A percentile compares a stretch with the other conserved stretches of the same genome.
phyloP scores from a whole-genome alignment of 192 early-diverging fungal species.

The Coemansia sp. region DNA sequence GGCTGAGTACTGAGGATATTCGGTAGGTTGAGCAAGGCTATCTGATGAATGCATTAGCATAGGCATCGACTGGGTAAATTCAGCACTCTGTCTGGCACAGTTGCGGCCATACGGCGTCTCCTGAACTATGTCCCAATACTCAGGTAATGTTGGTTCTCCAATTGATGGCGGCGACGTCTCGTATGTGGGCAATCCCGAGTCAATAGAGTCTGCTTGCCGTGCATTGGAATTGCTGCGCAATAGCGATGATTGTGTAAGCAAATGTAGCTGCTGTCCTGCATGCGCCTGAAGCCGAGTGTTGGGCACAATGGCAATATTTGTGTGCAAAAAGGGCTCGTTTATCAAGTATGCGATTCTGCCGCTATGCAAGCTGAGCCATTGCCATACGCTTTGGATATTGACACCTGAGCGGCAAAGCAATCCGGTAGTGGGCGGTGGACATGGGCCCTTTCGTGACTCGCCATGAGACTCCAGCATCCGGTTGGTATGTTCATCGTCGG shows the following conservation, averaged over 20 bases:
- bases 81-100: not conserved
- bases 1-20: not conserved
- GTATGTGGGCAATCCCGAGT: conserved; percentile 29
- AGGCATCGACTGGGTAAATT: not conserved
- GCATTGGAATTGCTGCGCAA: conserved; percentile 1
- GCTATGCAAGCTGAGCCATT: conserved; percentile 37
- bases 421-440: conserved; percentile 30
- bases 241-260: not conserved
- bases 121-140: conserved; percentile 22
- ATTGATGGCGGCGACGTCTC: conserved; percentile 31
- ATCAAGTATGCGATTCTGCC: conserved; percentile 31
- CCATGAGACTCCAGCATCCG: conserved; percentile 27
- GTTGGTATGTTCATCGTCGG: conserved; percentile 24
- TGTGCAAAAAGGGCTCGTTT: conserved; percentile 23
- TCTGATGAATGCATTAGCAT: not conserved
- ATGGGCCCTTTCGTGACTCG: conserved; percentile 14
- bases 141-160: conserved; percentile 1
- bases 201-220: conserved; percentile 16
- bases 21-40: not conserved
- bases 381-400: conserved; percentile 41
- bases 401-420: conserved; percentile 30
- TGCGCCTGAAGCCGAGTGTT: not conserved
- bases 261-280: not conserved
- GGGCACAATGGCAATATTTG: conserved; percentile 6
- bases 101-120: conserved; percentile 21